Conservation (phyloP, 2,329 filamentous ascomycete genomes). For the Claviceps pazoutovae region DNA sequence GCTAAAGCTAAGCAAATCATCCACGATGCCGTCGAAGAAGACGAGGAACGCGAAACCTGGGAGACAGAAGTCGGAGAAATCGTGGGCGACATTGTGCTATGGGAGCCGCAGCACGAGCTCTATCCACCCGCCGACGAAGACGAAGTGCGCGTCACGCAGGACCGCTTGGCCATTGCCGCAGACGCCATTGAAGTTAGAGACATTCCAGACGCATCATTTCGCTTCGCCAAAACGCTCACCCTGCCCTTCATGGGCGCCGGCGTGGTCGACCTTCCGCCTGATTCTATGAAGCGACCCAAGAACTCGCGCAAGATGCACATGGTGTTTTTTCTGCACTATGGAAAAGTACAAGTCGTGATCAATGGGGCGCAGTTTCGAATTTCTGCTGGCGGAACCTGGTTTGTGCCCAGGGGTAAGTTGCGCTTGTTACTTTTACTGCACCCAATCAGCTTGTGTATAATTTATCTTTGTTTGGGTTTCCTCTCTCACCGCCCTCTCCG, state of each 20-base stretch:
- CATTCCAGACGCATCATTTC: slow-evolving; percentile 57
- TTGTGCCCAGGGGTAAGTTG: slow-evolving; percentile 78
- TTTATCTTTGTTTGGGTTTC: too few relatives aligned
- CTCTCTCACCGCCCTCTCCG: background rate
- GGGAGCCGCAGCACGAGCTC: slow-evolving; percentile 43
- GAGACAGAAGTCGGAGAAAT: slow-evolving; percentile 53
- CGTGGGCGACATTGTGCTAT: slow-evolving; percentile 48
- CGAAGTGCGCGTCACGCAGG: slow-evolving; percentile 36
- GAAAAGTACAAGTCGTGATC: slow-evolving; percentile 68
- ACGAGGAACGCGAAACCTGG: slow-evolving; percentile 52
- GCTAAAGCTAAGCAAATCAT: slow-evolving; percentile 18
- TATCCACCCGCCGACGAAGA: slow-evolving; percentile 41
- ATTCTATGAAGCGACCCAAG: slow-evolving; percentile 74
- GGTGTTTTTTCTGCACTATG: slow-evolving; percentile 81
- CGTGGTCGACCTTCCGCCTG: slow-evolving; percentile 74
- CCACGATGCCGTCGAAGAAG: slow-evolving; percentile 27
- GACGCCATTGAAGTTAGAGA: slow-evolving; percentile 42
- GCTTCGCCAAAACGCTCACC: slow-evolving; percentile 77
- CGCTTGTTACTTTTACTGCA: too few relatives aligned
- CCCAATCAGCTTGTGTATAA: too few relatives aligned
- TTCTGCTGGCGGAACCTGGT: slow-evolving; percentile 77
- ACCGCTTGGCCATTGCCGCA: slow-evolving; percentile 43
- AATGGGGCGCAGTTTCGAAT: slow-evolving; percentile 68
- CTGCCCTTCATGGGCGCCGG: slow-evolving; percentile 80
- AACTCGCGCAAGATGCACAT: slow-evolving; percentile 95